phyloP scores from a whole-genome alignment of 768 basidiomycete species.

The Lepiota subincarnata region DNA sequence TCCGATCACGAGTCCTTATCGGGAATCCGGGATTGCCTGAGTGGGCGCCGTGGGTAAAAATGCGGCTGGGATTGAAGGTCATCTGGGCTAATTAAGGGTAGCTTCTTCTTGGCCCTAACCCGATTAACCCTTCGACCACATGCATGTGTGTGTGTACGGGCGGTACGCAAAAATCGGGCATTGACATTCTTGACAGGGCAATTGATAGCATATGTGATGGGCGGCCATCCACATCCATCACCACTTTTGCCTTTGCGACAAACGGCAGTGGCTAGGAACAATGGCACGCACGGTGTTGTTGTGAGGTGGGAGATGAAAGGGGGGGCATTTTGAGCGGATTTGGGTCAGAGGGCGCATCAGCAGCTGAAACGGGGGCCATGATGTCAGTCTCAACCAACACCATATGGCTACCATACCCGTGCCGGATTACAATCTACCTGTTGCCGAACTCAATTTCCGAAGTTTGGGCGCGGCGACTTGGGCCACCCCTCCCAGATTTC shows the following conservation, averaged over 20 bases:
- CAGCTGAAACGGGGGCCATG: neutral
- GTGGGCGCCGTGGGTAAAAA: neutral
- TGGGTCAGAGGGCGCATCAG: neutral
- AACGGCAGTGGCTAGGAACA: too few species aligned
- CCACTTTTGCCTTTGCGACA: too few species aligned
- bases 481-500: too few species aligned
- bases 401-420: neutral
- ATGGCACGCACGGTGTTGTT: too few species aligned
- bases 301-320: too few species aligned
- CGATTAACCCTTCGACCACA: constrained; percentile 1
- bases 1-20: constrained; percentile 2
- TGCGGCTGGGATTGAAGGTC: constrained; percentile 2
- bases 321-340: neutral
- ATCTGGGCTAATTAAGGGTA: constrained; percentile 11
- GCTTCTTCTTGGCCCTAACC: constrained; percentile 3
- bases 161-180: constrained; percentile 13
- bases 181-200: constrained; percentile 10
- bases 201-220: constrained; percentile 14
- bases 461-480: too few species aligned
- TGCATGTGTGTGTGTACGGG: neutral
- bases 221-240: neutral
- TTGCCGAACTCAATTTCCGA: neutral
- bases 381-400: neutral
- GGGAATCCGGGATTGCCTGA: constrained; percentile 10
- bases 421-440: neutral